Evolutionary conservation across 306 rosid genomes (phyloP), one percentile per base, ranked within the genome.

Genomic region (Amphicarpaea edgeworthii): DNA sequence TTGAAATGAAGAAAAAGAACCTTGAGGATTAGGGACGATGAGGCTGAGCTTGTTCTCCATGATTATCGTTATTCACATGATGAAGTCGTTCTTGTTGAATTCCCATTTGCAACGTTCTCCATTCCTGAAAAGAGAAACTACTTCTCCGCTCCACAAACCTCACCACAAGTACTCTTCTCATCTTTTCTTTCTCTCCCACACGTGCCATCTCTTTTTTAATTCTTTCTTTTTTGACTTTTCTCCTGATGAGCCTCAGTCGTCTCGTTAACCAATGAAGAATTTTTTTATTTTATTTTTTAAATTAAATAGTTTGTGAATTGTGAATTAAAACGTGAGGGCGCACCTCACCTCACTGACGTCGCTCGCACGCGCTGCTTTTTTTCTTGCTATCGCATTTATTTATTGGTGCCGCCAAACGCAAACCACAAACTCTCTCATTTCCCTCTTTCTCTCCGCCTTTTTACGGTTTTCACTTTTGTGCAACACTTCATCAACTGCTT

Each of bases 71-170:
- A 7, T 57, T 16, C 28, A 37, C 12, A 34, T 34, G n/a, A n/a
- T n/a, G n/a, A n/a, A n/a, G n/a, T n/a, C n/a, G 12, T 9, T 28
- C 26, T 63, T 61, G 24, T 64, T 62, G n/a, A 17, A 62, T 62
- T 62, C 46, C 37, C 26, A 17, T 62, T 62, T 64, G 16, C 50
- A 30, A 64, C 32, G 50, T 38, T 64, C 50, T 64, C 70, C 70
- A 64, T 64, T 64, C 10, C 50, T 19, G 30, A 19, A 64, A 38
- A 37, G 30, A 64, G 49, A 66, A 41, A 66, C 38, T 66, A 66
- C 38, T 66, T 66, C 72, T 65, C 71, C 37, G 42, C 72, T 42
- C 54, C 54, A 41, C 47, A 64, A 62, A 41, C 71, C 37, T 66
- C 72, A 42, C 54, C 54, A 41, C 47, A 64, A 62, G 28, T n/a